phyloP scores from a whole-genome alignment of 2,329 filamentous ascomycete genomes.

The Zymoseptoria passerinii region DNA sequence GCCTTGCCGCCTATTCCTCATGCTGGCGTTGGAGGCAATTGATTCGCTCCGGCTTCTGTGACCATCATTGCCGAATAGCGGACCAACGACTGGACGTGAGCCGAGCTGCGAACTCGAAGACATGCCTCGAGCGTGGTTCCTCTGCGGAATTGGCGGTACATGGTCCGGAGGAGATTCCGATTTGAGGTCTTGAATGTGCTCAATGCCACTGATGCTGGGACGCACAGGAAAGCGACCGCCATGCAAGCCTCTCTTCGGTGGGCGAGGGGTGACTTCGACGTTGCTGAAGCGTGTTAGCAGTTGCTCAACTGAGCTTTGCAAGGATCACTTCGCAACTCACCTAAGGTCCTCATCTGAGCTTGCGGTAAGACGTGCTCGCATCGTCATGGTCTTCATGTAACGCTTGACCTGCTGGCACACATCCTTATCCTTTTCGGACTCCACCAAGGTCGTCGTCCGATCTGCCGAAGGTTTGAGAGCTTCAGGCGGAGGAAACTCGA shows the following conservation, averaged over 20 bases:
- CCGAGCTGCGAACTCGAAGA: conserved; percentile 15
- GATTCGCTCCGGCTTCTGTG: conserved; percentile 57
- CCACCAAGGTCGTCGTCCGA: conserved; percentile 33
- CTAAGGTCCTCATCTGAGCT: conserved; percentile 24
- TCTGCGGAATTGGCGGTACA: conserved; percentile 67
- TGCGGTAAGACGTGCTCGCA: conserved; percentile 21
- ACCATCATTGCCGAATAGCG: conserved; percentile 55
- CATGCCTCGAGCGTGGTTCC: conserved; percentile 65
- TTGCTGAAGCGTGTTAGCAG: conserved; percentile 37
- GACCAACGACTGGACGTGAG: conserved; percentile 62
- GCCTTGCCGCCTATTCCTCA: conserved; percentile 52
- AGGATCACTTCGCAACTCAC: conserved; percentile 4
- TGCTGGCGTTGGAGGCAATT: conserved; percentile 40
- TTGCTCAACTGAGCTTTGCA: background rate
- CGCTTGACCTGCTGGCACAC: conserved; percentile 54
- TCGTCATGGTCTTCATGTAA: conserved; percentile 43
- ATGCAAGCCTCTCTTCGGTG: conserved; percentile 48
- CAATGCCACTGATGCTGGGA: conserved; percentile 59
- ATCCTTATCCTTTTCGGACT: conserved; percentile 52
- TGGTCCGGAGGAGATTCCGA: conserved; percentile 50
- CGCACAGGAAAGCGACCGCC: conserved; percentile 54
- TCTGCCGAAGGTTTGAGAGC: conserved; percentile 27
- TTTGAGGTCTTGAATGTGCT: conserved; percentile 49
- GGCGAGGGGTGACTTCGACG: conserved; percentile 63
- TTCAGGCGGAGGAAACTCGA: conserved; percentile 61